A percentile compares a stretch with the other conserved stretches of the same genome.
Conservation (phyloP, 768 basidiomycete genomes). For the Calocera viscosa region DNA sequence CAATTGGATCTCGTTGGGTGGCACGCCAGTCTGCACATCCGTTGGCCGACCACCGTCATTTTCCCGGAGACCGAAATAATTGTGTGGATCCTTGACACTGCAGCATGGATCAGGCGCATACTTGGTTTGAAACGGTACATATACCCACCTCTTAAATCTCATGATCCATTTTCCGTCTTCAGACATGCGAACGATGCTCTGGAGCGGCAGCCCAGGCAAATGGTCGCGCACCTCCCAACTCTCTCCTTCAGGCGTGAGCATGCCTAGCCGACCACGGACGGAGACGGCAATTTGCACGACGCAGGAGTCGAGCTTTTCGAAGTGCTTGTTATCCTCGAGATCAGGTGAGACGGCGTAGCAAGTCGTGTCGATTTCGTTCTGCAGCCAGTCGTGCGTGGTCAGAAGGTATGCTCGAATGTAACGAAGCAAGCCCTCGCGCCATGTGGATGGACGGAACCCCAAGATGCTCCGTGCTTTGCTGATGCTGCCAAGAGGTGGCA, state of each 20-base stretch:
- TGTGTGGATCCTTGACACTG: conserved; percentile 8
- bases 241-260: too few species aligned
- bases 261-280: conserved; percentile 16
- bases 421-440: conserved; percentile 13
- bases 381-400: too few species aligned
- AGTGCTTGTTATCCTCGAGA: too few species aligned
- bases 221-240: too few species aligned
- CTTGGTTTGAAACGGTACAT: conserved; percentile 8
- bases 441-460: conserved; percentile 20
- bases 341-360: too few species aligned
- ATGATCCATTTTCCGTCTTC: too few species aligned
- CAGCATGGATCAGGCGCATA: conserved; percentile 18
- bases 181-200: too few species aligned
- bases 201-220: too few species aligned
- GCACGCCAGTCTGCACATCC: neutral
- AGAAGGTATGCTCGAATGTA: too few species aligned
- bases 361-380: too few species aligned
- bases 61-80: conserved; percentile 12
- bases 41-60: conserved; percentile 6
- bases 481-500: neutral
- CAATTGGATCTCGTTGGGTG: conserved; percentile 13
- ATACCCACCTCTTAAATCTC: conserved; percentile 12
- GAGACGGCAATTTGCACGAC: conserved; percentile 19
- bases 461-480: conserved; percentile 15
- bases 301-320: too few species aligned